Conservation (phyloP, 2,329 filamentous ascomycete genomes). For the Tolypocladium inflatum region DNA sequence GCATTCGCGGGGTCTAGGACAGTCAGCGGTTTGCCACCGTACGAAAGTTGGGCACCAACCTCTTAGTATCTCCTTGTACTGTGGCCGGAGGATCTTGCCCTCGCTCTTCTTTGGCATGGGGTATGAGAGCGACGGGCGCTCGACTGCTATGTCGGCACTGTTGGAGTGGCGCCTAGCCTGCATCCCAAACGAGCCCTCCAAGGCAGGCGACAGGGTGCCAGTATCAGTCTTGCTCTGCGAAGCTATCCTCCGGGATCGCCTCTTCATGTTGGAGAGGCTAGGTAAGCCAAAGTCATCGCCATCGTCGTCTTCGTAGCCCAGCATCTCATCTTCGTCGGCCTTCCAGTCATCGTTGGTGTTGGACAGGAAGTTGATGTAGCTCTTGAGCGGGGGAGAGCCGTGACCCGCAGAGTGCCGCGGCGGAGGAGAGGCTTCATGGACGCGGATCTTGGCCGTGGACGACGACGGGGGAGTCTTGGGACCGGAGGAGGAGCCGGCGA, state of each 20-base stretch:
- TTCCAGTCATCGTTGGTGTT: conserved; percentile 79
- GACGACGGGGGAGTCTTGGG: conserved; percentile 69
- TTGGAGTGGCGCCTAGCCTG: conserved; percentile 58
- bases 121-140: conserved; percentile 73
- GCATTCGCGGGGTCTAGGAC: conserved; percentile 75
- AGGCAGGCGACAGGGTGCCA: conserved; percentile 22
- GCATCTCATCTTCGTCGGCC: conserved; percentile 65
- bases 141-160: conserved; percentile 89
- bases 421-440: conserved; percentile 47
- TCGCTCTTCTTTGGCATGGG: conserved; percentile 83
- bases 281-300: conserved; percentile 94
- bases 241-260: conserved; percentile 50
- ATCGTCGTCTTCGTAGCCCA: conserved; percentile 74
- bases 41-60: conserved; percentile 29
- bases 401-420: conserved; percentile 40
- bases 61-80: conserved; percentile 92
- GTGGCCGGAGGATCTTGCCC: conserved; percentile 89
- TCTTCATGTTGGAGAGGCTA: conserved; percentile 83
- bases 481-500: conserved; percentile 51
- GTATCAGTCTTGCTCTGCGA: conserved; percentile 25
- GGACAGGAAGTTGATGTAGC: conserved; percentile 73
- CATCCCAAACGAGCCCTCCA: conserved; percentile 27
- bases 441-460: conserved; percentile 37
- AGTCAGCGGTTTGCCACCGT: not conserved
- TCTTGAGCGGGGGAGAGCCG: conserved; percentile 57